Conservation (phyloP, 2,329 filamentous ascomycete species). For the Lecanicillium sp. region DNA sequence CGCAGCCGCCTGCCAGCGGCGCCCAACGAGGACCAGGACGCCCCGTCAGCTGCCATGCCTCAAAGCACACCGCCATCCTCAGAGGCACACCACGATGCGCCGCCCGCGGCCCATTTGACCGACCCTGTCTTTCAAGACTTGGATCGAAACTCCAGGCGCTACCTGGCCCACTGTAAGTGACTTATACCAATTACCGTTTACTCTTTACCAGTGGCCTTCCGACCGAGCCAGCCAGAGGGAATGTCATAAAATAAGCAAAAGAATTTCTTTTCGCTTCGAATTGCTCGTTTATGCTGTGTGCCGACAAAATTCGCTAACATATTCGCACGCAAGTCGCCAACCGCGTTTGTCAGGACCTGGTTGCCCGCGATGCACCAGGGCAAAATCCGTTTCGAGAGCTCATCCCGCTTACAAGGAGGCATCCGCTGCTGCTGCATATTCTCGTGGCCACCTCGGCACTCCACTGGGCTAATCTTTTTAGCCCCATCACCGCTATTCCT, state of each 20-base stretch:
- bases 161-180: slow-evolving; percentile 43
- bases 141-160: slow-evolving; percentile 34
- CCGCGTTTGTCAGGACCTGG: slow-evolving; percentile 46
- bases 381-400: slow-evolving; percentile 42
- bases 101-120: slow-evolving; percentile 22
- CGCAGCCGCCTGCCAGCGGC: not conserved
- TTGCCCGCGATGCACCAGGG: slow-evolving; percentile 36
- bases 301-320: slow-evolving; percentile 14
- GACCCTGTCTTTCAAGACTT: slow-evolving; percentile 51
- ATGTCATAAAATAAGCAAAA: no score
- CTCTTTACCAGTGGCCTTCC: no score
- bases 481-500: slow-evolving; percentile 23
- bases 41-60: no score
- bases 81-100: not conserved
- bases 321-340: slow-evolving; percentile 29
- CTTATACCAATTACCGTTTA: not conserved
- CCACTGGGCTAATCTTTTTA: slow-evolving; percentile 38
- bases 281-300: no score
- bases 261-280: no score
- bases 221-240: no score
- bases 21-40: no score
- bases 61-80: no score
- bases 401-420: slow-evolving; percentile 35
- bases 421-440: slow-evolving; percentile 40
- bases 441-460: slow-evolving; percentile 41